phyloP scores from a whole-genome alignment of 352 stramenopile genomes.

The Phytophthora cryptogea region DNA sequence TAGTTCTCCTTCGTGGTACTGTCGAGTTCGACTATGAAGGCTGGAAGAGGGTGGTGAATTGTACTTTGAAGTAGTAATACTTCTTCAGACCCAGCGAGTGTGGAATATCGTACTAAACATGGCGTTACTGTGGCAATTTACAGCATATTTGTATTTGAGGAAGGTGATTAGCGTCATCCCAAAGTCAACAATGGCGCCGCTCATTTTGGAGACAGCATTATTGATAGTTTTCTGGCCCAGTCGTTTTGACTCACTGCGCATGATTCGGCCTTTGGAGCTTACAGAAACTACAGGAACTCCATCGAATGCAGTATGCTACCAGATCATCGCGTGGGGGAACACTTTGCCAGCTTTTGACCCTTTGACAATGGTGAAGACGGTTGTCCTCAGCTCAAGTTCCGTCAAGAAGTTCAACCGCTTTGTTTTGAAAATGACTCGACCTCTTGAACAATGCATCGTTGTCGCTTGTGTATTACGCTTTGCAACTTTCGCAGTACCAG shows the following conservation, averaged over 20 bases:
- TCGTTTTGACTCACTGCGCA: neutral
- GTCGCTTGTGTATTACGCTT: neutral
- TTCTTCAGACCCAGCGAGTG: no score
- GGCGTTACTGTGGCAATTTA: neutral
- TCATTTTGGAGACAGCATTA: neutral
- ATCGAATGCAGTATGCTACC: slow-evolving; percentile 1
- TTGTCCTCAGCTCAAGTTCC: slow-evolving; percentile 1
- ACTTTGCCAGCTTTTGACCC: slow-evolving; percentile 14
- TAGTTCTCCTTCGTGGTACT: slow-evolving; percentile 20
- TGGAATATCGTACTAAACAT: no score
- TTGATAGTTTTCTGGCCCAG: neutral
- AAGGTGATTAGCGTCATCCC: neutral
- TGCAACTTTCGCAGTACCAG: slow-evolving; percentile 6
- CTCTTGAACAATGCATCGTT: neutral
- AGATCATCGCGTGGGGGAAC: slow-evolving; percentile 9
- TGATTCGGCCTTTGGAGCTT: neutral
- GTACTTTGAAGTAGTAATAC: no score
- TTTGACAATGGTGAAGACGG: slow-evolving; percentile 5
- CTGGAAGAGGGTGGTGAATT: slow-evolving; percentile 7
- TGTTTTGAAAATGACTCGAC: neutral
- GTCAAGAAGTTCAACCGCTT: slow-evolving; percentile 10
- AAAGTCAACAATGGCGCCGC: neutral
- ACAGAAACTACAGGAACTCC: neutral
- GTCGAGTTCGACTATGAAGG: slow-evolving; percentile 26
- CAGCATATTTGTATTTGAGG: no score